Evolutionary conservation across 75 land plant species (phyloP), one percentile per base, ranked within the genome.

Genomic region (Larix kaempferi): DNA sequence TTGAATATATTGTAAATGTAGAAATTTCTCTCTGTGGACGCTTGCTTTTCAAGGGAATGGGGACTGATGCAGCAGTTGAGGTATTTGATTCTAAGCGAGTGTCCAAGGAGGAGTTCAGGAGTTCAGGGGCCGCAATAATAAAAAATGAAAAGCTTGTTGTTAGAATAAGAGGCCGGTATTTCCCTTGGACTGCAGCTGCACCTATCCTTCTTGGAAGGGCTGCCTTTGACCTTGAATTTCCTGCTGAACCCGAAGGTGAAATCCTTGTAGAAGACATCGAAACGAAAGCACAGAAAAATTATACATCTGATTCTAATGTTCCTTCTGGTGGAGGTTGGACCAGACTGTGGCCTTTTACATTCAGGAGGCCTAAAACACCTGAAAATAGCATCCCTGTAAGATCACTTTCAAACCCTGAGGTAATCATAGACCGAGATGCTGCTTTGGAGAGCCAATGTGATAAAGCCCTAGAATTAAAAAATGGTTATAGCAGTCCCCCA

Each of bases 311-410:
- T 0, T 44, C 89, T 63, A 41, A 84, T 33, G 23, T 86, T 58
- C 27, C 93, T 19, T 77, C 91, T 44, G 78, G 91, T 49, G 89
- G 93, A 33, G 86, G 95, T 77, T 96, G 99, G 99, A n/a, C n/a
- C n/a, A 78, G 91, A 78, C 86, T 96, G 14, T 96, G 99, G 99
- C 89, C 99, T 16, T 90, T 85, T 74, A 84, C 91, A 71, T 88
- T 94, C 77, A 90, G 94, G 79, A 82, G 89, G 71, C 79, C 84
- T 37, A 90, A 80, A 64, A 78, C 89, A 15, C 88, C 95, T 81
- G 87, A 95, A 27, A 85, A 75, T 74, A 83, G 80, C 55, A 75
- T n/a, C 44, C 78, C 91, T 76, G 78, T 60, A 22, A 52, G 86
- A 26, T 90, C 93, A 63, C 82, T 69, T 71, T 90, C 93, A 59